These are phyloP conservation scores for Talinum fruticosum DNA, from an alignment of 148 eudicot species.

Conservation along the genomic window DNA sequence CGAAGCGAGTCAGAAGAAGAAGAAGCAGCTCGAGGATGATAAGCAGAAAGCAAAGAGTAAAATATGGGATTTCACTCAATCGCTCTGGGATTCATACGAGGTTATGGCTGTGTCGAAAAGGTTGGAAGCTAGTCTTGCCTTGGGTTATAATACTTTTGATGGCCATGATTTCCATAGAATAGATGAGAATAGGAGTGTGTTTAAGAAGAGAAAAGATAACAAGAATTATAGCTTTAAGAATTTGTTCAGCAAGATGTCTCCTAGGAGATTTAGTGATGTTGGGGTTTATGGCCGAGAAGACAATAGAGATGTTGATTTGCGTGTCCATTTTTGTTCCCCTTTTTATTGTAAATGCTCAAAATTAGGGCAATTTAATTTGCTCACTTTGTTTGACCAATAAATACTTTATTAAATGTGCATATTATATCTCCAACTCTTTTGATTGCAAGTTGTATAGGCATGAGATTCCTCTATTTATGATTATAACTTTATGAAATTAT, in stretches of 20 bases:
- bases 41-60: neutral
- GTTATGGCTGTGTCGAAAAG: conserved; percentile 62
- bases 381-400: neutral
- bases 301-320: neutral
- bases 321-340: neutral
- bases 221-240: conserved; percentile 55
- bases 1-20: conserved; percentile 38
- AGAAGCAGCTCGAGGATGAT: neutral
- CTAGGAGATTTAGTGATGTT: conserved; percentile 52
- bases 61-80: conserved; percentile 64
- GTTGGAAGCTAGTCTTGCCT: conserved; percentile 52
- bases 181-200: conserved; percentile 25
- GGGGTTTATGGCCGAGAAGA: conserved; percentile 17
- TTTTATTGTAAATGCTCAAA: neutral
- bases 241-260: conserved; percentile 53
- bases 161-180: conserved; percentile 17
- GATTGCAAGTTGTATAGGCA: too few species aligned
- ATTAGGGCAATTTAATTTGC: neutral
- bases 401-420: neutral
- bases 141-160: conserved; percentile 28
- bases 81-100: conserved; percentile 84
- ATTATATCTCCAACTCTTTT: too few species aligned
- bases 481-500: too few species aligned
- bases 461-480: too few species aligned
- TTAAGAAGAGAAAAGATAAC: conserved; percentile 49